These are phyloP conservation scores for Lentinula boryana DNA, from an alignment of 768 basidiomycete genomes.

Conservation along the genomic window DNA sequence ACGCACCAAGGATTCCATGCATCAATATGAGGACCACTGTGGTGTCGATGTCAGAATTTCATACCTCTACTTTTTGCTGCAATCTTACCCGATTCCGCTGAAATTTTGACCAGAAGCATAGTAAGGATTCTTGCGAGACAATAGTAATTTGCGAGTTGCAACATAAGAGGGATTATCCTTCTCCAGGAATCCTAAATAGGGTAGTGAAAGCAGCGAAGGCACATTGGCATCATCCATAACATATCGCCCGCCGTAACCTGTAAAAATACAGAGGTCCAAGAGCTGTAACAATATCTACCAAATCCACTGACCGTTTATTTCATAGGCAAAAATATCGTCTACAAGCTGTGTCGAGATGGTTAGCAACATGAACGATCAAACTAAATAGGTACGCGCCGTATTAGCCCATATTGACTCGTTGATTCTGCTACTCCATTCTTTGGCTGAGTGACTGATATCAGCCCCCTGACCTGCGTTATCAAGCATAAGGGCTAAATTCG, in stretches of 20 bases:
- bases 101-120: constrained; percentile 58
- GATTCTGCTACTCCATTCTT: constrained; percentile 52
- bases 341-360: constrained; percentile 38
- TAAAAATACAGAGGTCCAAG: not conserved
- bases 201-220: constrained; percentile 71
- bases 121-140: constrained; percentile 68
- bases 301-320: constrained; percentile 52
- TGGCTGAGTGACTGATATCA: constrained; percentile 50
- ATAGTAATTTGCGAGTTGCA: constrained; percentile 54
- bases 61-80: not conserved
- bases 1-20: constrained; percentile 60
- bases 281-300: not conserved
- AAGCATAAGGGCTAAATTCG: constrained; percentile 53
- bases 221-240: constrained; percentile 88
- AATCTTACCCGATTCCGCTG: constrained; percentile 60
- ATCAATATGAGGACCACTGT: constrained; percentile 3
- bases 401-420: constrained; percentile 55
- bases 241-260: constrained; percentile 64
- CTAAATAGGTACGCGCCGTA: constrained; percentile 31
- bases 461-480: constrained; percentile 39
- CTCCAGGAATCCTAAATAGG: constrained; percentile 73
- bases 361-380: not conserved
- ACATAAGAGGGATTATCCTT: constrained; percentile 52
- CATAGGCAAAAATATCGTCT: constrained; percentile 68
- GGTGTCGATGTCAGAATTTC: not conserved